Evolutionary conservation across 192 early-diverging fungal genomes (phyloP), one percentile per base, ranked within the genome.

Genomic region (Podila minutissima): DNA sequence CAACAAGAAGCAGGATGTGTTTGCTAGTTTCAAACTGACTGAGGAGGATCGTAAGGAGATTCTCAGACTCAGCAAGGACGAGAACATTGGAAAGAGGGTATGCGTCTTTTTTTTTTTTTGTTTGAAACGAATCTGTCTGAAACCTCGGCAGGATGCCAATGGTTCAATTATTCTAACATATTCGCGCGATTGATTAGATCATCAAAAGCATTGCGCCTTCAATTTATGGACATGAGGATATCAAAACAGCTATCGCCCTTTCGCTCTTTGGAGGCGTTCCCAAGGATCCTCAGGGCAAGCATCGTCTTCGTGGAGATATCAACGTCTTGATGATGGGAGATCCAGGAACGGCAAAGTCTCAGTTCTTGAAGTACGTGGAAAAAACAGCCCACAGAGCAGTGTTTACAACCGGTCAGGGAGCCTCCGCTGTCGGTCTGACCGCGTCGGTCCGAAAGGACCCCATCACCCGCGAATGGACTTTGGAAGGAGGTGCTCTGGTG

Each of bases 201-300:
- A 92, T 98, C 71, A 93, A 94, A 83, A 94, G 92, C 62, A 97
- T 99, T 61, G 97, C 97, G 11, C 97, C 97, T 24, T 99, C 97
- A n/a, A 99, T 99, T 77, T 98, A 94, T 86, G 97, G 97, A 32
- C 97, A 99, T 79, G 96, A 98, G 60, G 94, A 98, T 78, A 96
- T 99, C 83, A 98, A 98, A 71, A 94, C 95, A 3, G 96, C 94
- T 8, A 85, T 99, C 82, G 95, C 97, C 3, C 83, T 99, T 31
- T 90, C 95, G 28, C 89, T 99, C 88, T 99, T 99, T 89, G 95
- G 97, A 69, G 97, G 97, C 69, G 95, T 97, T 5, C 86, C 95
- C 71, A 99, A 99, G 85, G 94, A 99, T 75, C 92, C 96, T 33
- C 90, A 94, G 75, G 94, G 92, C 41, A 99, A 99, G 84, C 95